These are phyloP conservation scores for Kalaharituber pfeilii DNA, from an alignment of 2,329 filamentous ascomycete genomes.

Conservation along the genomic window DNA sequence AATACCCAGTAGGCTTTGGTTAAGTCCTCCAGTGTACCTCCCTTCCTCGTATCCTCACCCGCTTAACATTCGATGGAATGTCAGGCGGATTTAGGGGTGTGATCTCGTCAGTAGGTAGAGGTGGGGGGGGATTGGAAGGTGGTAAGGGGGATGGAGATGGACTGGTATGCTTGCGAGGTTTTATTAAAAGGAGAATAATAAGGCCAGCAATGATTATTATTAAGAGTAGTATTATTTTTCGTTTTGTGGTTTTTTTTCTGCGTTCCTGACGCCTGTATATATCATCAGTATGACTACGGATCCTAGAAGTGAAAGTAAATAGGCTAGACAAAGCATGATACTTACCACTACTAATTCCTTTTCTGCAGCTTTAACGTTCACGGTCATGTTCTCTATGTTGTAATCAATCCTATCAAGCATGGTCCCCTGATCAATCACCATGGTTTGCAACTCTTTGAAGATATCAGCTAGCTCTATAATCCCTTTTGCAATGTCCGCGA, in stretches of 20 bases:
- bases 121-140: neutral
- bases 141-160: neutral
- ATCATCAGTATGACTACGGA: neutral
- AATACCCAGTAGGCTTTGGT: neutral
- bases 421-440: constrained; percentile 86
- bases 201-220: constrained; percentile 68
- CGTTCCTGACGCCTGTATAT: constrained; percentile 52
- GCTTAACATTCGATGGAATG: neutral
- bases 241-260: constrained; percentile 74
- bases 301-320: too few species aligned
- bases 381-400: constrained; percentile 90
- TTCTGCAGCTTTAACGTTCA: constrained; percentile 79
- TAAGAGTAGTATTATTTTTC: constrained; percentile 83
- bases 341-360: constrained; percentile 67
- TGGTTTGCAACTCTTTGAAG: constrained; percentile 85
- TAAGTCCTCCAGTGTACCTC: neutral
- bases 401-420: constrained; percentile 93
- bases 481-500: constrained; percentile 92
- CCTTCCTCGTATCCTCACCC: neutral
- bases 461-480: constrained; percentile 95
- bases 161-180: constrained; percentile 38
- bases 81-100: neutral
- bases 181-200: constrained; percentile 67
- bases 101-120: neutral
- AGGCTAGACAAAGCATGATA: constrained; percentile 9